phyloP scores from a whole-genome alignment of 2,329 filamentous ascomycete genomes.

The Trichoderma sp. region DNA sequence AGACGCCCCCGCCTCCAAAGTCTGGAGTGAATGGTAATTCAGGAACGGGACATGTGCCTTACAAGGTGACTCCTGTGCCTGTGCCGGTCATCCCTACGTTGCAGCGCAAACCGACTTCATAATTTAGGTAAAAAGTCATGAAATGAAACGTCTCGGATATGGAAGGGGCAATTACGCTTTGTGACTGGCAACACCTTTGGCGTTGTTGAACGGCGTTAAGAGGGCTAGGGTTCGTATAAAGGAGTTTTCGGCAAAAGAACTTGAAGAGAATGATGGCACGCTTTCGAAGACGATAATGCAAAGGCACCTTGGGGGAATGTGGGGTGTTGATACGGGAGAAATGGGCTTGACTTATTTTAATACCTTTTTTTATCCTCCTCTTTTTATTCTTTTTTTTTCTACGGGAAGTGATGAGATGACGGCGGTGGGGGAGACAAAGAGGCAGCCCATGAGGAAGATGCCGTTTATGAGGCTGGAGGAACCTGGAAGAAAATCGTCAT shows the following conservation, averaged over 20 bases:
- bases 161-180: neutral
- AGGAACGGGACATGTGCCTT: slow-evolving; percentile 31
- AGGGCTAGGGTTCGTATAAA: slow-evolving; percentile 11
- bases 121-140: neutral
- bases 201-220: slow-evolving; percentile 15
- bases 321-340: slow-evolving; percentile 10
- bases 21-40: slow-evolving; percentile 37
- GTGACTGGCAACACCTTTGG: slow-evolving; percentile 9
- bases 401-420: neutral
- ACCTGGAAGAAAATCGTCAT: neutral
- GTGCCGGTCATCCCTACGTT: slow-evolving; percentile 42
- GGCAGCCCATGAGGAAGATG: neutral
- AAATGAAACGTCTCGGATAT: neutral
- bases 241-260: slow-evolving; percentile 12
- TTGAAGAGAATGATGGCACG: slow-evolving; percentile 1
- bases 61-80: slow-evolving; percentile 45
- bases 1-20: slow-evolving; percentile 34
- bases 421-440: neutral
- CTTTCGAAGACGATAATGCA: slow-evolving; percentile 12
- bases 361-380: neutral
- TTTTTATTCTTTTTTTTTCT: neutral
- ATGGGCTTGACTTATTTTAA: neutral
- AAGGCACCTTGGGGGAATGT: neutral
- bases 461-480: neutral
- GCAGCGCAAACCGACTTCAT: slow-evolving; percentile 25